Evolutionary conservation across 306 rosid genomes (phyloP).

Genomic region (Carpinus viminea): DNA sequence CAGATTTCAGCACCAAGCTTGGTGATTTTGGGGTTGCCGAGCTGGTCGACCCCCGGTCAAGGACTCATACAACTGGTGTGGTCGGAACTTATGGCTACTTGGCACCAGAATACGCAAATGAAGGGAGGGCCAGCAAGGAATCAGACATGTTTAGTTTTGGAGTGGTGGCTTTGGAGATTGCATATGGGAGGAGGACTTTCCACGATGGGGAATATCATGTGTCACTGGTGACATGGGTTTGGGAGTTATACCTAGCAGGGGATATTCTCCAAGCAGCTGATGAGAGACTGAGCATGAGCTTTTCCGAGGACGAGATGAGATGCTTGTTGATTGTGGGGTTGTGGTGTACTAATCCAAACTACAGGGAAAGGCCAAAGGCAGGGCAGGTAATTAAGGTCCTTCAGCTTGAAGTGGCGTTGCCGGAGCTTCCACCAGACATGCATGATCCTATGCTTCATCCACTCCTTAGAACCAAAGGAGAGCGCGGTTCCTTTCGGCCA

Average conservation of each 20-base stretch:
- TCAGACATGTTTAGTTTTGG: conserved; percentile 66
- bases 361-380: conserved; percentile 44
- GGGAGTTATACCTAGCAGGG: conserved; percentile 42
- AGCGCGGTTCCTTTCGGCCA: not conserved
- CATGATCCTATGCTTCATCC: conserved; percentile 18
- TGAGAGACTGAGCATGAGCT: conserved; percentile 23
- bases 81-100: conserved; percentile 54
- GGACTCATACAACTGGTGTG: conserved; percentile 39
- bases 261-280: conserved; percentile 39
- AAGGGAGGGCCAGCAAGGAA: conserved; percentile 48
- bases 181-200: conserved; percentile 54
- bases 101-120: conserved; percentile 46
- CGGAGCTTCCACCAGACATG: conserved; percentile 41
- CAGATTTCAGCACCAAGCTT: conserved; percentile 51
- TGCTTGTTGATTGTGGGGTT: conserved; percentile 39
- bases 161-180: conserved; percentile 61
- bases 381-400: conserved; percentile 47
- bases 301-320: conserved; percentile 32
- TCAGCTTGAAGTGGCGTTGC: conserved; percentile 29
- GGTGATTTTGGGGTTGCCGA: conserved; percentile 65
- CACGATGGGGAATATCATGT: conserved; percentile 41
- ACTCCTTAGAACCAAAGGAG: not conserved
- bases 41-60: conserved; percentile 42
- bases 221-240: conserved; percentile 33
- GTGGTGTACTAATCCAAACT: conserved; percentile 44